Percentiles rank a stretch among this genome's conserved stretches.
Evolutionary conservation across 495 filamentous ascomycete genomes (phyloP).

Genomic region (Penicillium turbatum): DNA sequence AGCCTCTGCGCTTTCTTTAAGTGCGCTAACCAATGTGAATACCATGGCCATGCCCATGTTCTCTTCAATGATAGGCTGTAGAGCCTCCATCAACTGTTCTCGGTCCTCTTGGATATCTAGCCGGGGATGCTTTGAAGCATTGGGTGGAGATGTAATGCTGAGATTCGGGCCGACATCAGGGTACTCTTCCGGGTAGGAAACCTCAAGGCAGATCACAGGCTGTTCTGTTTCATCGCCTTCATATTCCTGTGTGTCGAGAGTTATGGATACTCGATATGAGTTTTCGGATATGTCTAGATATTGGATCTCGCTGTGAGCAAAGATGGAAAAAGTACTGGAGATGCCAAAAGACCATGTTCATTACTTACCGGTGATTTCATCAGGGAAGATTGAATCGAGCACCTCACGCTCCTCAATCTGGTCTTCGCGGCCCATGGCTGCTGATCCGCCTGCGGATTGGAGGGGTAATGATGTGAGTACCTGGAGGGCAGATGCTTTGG

Average conservation of each 20-base stretch:
- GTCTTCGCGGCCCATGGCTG: slow-evolving; percentile 85
- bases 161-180: slow-evolving; percentile 80
- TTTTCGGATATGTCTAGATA: slow-evolving; percentile 76
- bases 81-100: slow-evolving; percentile 58
- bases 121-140: slow-evolving; percentile 60
- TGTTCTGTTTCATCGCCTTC: slow-evolving; percentile 49
- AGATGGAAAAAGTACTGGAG: not conserved
- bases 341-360: not conserved
- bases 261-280: slow-evolving; percentile 78
- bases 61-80: slow-evolving; percentile 72
- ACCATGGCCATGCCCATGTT: slow-evolving; percentile 98
- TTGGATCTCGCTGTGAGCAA: slow-evolving; percentile 10
- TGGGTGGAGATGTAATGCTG: slow-evolving; percentile 65
- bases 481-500: not conserved
- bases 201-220: slow-evolving; percentile 65
- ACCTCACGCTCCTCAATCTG: slow-evolving; percentile 95
- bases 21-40: slow-evolving; percentile 77
- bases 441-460: slow-evolving; percentile 32
- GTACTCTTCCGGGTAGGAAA: slow-evolving; percentile 81
- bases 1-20: slow-evolving; percentile 84
- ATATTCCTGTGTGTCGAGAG: slow-evolving; percentile 65
- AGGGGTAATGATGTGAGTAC: slow-evolving; percentile 26
- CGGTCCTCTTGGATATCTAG: slow-evolving; percentile 67
- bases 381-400: slow-evolving; percentile 95
- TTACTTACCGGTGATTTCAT: slow-evolving; percentile 83